Evolutionary conservation across 805 yeast genomes (phyloP).

Genomic region (Grigorovia yakushimaensis): DNA sequence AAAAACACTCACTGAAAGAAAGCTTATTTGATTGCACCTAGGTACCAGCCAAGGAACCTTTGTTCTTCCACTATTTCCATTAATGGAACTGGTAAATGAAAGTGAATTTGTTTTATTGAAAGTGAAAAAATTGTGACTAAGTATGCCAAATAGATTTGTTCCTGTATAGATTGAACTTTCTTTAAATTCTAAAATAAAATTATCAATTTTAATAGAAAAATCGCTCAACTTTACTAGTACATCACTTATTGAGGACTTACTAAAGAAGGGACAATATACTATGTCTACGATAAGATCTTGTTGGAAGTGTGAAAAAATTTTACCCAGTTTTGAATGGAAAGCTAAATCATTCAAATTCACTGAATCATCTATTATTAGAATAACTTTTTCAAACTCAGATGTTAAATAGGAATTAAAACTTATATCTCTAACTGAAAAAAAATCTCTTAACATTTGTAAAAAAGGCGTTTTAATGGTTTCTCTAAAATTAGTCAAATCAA

Average conservation of each 20-base stretch:
- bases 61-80: background rate
- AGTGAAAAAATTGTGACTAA: background rate
- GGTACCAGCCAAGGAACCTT: conserved; percentile 4
- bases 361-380: background rate
- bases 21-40: conserved; percentile 9
- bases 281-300: background rate
- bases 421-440: too few relatives aligned
- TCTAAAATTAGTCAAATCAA: background rate
- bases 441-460: background rate
- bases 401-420: too few relatives aligned
- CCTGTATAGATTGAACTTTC: background rate
- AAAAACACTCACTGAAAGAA: conserved; percentile 9
- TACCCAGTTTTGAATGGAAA: background rate
- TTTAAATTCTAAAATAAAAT: background rate
- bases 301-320: background rate
- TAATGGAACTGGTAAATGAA: background rate
- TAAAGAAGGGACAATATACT: background rate
- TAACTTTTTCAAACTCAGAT: background rate
- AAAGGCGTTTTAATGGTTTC: background rate
- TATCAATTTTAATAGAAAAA: background rate
- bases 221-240: background rate
- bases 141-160: background rate
- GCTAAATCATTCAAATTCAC: background rate
- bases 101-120: background rate
- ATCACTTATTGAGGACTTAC: background rate